Percentiles rank a stretch among this genome's conserved stretches.
Conservation (phyloP, 2,329 filamentous ascomycete species). For the Pseudogymnoascus sp. region DNA sequence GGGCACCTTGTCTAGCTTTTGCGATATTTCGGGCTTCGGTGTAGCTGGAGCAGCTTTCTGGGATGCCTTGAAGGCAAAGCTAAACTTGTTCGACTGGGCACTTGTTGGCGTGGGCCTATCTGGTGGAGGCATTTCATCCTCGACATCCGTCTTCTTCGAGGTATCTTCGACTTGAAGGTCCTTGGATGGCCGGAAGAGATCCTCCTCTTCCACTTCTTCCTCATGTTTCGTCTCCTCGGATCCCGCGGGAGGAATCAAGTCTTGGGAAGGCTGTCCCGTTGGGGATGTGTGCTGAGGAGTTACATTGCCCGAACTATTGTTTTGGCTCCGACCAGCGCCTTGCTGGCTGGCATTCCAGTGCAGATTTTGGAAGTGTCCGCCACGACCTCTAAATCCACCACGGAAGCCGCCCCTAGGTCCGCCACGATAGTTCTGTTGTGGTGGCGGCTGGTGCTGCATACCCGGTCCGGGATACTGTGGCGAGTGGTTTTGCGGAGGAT, state of each 20-base stretch:
- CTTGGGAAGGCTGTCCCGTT: slow-evolving; percentile 23
- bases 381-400: slow-evolving; percentile 37
- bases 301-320: slow-evolving; percentile 32
- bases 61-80: slow-evolving; percentile 83
- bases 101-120: slow-evolving; percentile 41
- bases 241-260: slow-evolving; percentile 17
- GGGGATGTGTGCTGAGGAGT: slow-evolving; percentile 29
- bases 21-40: slow-evolving; percentile 58
- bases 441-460: slow-evolving; percentile 45
- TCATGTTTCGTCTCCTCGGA: slow-evolving; percentile 28
- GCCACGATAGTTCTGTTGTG: slow-evolving; percentile 29
- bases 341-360: slow-evolving; percentile 61
- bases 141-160: slow-evolving; percentile 39
- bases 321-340: slow-evolving; percentile 41
- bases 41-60: slow-evolving; percentile 49
- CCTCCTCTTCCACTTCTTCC: slow-evolving; percentile 29
- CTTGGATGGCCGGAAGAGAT: slow-evolving; percentile 56
- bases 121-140: slow-evolving; percentile 48
- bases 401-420: background rate
- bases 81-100: slow-evolving; percentile 62
- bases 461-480: slow-evolving; percentile 45
- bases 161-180: slow-evolving; percentile 58
- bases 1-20: slow-evolving; percentile 54
- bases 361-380: slow-evolving; percentile 54
- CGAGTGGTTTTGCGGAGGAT: slow-evolving; percentile 35